Conservation (phyloP, 2,329 filamentous ascomycete species). For the Aurifilum marmelostoma region DNA sequence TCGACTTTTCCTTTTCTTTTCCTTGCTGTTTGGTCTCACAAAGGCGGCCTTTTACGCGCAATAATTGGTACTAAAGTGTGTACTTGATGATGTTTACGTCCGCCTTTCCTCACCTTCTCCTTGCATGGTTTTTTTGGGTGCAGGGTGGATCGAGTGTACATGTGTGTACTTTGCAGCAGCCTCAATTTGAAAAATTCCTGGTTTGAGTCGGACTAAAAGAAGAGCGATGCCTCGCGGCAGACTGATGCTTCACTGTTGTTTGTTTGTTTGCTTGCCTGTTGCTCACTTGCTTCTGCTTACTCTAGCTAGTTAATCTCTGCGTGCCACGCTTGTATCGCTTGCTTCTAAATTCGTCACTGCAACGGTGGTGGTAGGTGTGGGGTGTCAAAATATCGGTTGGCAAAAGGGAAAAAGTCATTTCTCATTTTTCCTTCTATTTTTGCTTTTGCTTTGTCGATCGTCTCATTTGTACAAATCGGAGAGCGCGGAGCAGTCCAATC, state of each 20-base stretch:
- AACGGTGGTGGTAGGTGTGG: neutral
- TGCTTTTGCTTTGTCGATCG: neutral
- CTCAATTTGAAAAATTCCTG: neutral
- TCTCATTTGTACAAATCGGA: neutral
- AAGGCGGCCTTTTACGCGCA: neutral
- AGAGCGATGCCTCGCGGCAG: constrained; percentile 21
- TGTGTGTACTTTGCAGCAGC: constrained; percentile 6
- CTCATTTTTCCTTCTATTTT: neutral
- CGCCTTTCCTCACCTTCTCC: neutral
- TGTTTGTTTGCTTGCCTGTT: neutral
- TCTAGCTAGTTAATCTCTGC: neutral
- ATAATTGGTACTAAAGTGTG: neutral
- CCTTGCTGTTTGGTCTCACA: neutral
- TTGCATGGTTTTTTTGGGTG: neutral
- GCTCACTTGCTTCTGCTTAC: too few species aligned
- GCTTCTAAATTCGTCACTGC: neutral
- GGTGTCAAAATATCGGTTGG: neutral
- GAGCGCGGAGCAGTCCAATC: neutral
- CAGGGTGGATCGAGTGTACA: neutral
- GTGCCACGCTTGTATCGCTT: neutral
- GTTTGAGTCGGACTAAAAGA: constrained; percentile 8
- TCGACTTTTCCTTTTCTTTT: neutral
- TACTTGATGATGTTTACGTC: neutral
- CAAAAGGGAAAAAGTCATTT: neutral
- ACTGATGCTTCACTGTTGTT: constrained; percentile 8